These are phyloP conservation scores for Panellus pusillus DNA, from an alignment of 768 basidiomycete species.

Conservation along the genomic window DNA sequence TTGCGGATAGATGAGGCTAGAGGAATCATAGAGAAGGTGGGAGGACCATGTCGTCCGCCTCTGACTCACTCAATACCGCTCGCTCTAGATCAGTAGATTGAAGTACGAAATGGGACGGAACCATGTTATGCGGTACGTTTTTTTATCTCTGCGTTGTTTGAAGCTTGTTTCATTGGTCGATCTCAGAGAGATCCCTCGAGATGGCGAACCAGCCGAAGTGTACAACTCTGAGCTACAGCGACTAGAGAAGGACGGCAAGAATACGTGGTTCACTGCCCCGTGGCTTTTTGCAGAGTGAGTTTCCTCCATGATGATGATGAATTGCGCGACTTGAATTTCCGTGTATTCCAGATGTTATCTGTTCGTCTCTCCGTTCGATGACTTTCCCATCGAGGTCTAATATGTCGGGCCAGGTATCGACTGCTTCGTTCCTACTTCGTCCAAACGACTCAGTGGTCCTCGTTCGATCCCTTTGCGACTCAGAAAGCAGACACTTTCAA, in stretches of 20 bases:
- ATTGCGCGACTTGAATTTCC: too few species aligned
- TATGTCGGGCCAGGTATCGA: conserved; percentile 62
- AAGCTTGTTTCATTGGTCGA: not conserved
- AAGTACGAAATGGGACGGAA: conserved; percentile 91
- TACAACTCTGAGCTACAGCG: conserved; percentile 75
- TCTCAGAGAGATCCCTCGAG: conserved; percentile 65
- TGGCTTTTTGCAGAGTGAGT: conserved; percentile 96
- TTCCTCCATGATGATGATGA: conserved; percentile 2
- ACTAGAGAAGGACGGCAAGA: conserved; percentile 45
- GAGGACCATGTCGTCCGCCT: conserved; percentile 34
- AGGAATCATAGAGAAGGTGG: conserved; percentile 68
- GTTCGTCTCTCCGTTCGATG: conserved; percentile 38
- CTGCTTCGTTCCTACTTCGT: conserved; percentile 73
- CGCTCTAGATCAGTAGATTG: conserved; percentile 34
- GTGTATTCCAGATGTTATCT: conserved; percentile 60
- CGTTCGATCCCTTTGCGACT: conserved; percentile 78
- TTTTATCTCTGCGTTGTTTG: not conserved
- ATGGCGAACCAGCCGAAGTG: conserved; percentile 66
- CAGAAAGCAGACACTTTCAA: conserved; percentile 84
- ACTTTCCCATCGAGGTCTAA: not conserved
- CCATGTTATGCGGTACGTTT: conserved; percentile 59
- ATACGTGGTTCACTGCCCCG: conserved; percentile 89
- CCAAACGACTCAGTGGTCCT: conserved; percentile 65
- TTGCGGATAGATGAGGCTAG: conserved; percentile 73
- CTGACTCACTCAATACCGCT: not conserved